phyloP scores from a whole-genome alignment of 768 basidiomycete species.

The Piloderma croceum region DNA sequence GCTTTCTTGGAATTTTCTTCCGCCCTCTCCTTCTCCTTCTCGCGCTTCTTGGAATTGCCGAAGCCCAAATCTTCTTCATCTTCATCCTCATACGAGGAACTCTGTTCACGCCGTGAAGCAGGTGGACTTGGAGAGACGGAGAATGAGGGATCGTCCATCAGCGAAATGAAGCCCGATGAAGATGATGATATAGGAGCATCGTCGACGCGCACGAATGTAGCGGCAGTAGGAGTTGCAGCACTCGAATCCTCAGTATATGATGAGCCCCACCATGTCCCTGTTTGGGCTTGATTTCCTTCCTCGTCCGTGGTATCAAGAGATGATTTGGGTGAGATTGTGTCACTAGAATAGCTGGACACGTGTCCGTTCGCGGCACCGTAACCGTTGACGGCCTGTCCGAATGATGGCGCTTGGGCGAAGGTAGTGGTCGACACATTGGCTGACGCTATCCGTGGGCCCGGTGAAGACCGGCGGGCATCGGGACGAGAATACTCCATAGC shows the following conservation, averaged over 20 bases:
- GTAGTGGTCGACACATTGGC: slow-evolving; percentile 48
- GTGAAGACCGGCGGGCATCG: slow-evolving; percentile 39
- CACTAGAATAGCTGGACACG: slow-evolving; percentile 24
- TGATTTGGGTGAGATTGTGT: slow-evolving; percentile 24
- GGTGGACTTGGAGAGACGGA: slow-evolving; percentile 29
- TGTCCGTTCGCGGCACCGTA: slow-evolving; percentile 29
- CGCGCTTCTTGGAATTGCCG: slow-evolving; percentile 60
- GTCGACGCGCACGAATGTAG: slow-evolving; percentile 57
- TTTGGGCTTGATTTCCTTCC: slow-evolving; percentile 33
- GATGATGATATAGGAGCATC: slow-evolving; percentile 34
- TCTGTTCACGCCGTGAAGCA: slow-evolving; percentile 9
- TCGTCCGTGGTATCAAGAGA: slow-evolving; percentile 15
- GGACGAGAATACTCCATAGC: slow-evolving; percentile 68
- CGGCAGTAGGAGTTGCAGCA: slow-evolving; percentile 59
- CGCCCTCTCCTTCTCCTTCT: slow-evolving; percentile 24
- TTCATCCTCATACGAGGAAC: slow-evolving; percentile 37
- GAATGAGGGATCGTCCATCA: slow-evolving; percentile 64
- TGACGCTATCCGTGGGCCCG: slow-evolving; percentile 44
- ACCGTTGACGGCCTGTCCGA: slow-evolving; percentile 31
- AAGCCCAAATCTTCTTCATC: slow-evolving; percentile 89
- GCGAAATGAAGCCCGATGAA: slow-evolving; percentile 68
- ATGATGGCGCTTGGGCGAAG: slow-evolving; percentile 40
- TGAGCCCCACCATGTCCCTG: slow-evolving; percentile 63
- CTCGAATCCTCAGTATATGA: slow-evolving; percentile 32
- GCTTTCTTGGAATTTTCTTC: slow-evolving; percentile 18